Evolutionary conservation across 345 rosid species (phyloP), one percentile per base, ranked within the genome.

Genomic region (Corchorus capsularis): DNA sequence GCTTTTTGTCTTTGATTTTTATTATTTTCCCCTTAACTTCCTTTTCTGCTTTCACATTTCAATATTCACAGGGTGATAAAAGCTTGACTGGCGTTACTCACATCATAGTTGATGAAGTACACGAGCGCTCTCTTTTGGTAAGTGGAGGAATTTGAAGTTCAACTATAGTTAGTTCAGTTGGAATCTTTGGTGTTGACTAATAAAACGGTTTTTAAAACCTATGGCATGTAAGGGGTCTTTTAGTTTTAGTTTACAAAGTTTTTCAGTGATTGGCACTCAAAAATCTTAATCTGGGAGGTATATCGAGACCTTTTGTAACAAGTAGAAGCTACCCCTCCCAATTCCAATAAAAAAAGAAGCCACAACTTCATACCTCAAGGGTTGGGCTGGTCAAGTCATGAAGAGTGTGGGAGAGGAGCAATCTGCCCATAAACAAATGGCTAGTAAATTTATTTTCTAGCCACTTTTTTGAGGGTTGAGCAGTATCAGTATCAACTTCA

Each of bases 61-160:
- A 65, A 69, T 61, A 62, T 78, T 72, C 76, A 57, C 87, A 94
- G 97, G 97, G 95, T 47, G 94, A 94, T 85, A 87, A 68, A 76
- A 84, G 78, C 78, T 84, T 93, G 91, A 85, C 84, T 16, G 92
- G 92, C 34, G 77, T 94, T 80, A 91, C 90, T 65, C 97, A 94
- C 79, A 86, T 94, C 68, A 90, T 94, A 71, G 98, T 93, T 54
- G 98, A 94, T 82, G 98, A 94, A 88, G 97, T 94, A 73, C 98
- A 94, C 79, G 98, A 94, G 82, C 89, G 98, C 43, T 94, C 97
- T 47, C 87, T 91, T 82, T 78, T 90, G 98, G 98, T 91, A 73
- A 86, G 94, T 88, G 72, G 54, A 32, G 17, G 56, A 80, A 55
- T 76, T 46, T 73, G n/a, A 37, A n/a, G 59, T 53, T 50, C 11